These are phyloP conservation scores for Nectriaceae sp. DNA, from an alignment of 2,329 filamentous ascomycete species.

Conservation along the genomic window DNA sequence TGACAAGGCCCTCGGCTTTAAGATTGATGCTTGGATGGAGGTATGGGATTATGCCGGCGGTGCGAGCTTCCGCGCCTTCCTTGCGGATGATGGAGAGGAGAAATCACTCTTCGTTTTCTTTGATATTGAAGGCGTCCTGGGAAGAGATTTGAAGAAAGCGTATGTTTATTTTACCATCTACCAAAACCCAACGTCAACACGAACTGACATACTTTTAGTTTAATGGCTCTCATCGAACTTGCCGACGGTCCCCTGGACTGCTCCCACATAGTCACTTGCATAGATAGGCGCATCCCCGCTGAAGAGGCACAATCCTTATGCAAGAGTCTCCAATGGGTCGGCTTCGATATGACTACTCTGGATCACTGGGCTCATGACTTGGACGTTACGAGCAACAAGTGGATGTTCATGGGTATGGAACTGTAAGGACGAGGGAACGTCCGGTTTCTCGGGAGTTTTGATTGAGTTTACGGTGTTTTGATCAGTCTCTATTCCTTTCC, in stretches of 20 bases:
- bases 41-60: conserved; percentile 86
- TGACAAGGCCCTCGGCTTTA: conserved; percentile 31
- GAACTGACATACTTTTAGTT: conserved; percentile 46
- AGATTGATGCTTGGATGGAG: conserved; percentile 68
- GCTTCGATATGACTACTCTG: conserved; percentile 81
- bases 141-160: conserved; percentile 83
- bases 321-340: conserved; percentile 89
- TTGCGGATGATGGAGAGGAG: conserved; percentile 68
- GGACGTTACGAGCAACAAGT: conserved; percentile 72
- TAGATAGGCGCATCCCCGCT: conserved; percentile 69
- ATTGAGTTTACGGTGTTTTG: conserved; percentile 13
- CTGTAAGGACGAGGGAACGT: conserved; percentile 62
- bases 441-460: conserved; percentile 19
- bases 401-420: conserved; percentile 90
- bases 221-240: conserved; percentile 89
- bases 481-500: conserved; percentile 19
- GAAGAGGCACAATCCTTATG: conserved; percentile 67
- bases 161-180: conserved; percentile 47
- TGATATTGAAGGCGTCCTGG: conserved; percentile 66
- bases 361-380: conserved; percentile 69
- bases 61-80: conserved; percentile 82
- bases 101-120: conserved; percentile 88
- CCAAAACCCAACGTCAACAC: background rate
- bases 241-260: conserved; percentile 77
- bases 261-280: conserved; percentile 75